Evolutionary conservation across 192 early-diverging fungal species (phyloP).

Genomic region (Oehlia diaphana): DNA sequence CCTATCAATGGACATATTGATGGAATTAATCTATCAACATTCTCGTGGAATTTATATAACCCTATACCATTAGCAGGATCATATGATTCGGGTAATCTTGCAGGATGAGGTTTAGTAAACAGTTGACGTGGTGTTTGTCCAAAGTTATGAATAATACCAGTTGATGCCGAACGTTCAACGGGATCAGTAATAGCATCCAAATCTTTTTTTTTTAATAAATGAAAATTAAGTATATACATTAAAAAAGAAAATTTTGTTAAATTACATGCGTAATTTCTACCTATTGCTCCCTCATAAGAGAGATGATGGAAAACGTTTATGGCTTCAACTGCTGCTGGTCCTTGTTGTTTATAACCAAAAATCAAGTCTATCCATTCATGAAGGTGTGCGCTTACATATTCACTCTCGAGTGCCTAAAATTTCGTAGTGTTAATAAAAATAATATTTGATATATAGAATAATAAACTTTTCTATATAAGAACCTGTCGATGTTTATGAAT

Average conservation of each 20-base stretch:
- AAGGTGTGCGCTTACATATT: constrained; percentile 84
- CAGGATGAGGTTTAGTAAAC: constrained; percentile 83
- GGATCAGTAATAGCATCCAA: constrained; percentile 87
- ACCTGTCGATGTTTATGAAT: constrained; percentile 76
- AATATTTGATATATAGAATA: background rate
- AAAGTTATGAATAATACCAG: constrained; percentile 96
- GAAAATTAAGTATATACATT: background rate
- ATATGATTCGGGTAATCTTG: constrained; percentile 38
- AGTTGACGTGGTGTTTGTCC: constrained; percentile 93
- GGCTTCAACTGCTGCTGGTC: constrained; percentile 77
- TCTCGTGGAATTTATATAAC: constrained; percentile 47
- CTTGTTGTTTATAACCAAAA: constrained; percentile 96
- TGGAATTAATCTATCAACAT: constrained; percentile 54
- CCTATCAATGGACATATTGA: constrained; percentile 54
- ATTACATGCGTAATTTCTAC: constrained; percentile 15
- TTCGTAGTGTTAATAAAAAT: background rate
- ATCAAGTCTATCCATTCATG: constrained; percentile 96
- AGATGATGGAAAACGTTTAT: constrained; percentile 96
- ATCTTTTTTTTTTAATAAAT: constrained; percentile 41
- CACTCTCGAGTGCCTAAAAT: constrained; percentile 68
- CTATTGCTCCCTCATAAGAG: constrained; percentile 94
- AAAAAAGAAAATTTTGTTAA: background rate
- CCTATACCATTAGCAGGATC: constrained; percentile 34
- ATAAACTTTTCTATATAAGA: constrained; percentile 12
- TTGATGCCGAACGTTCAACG: constrained; percentile 83